phyloP scores from a whole-genome alignment of 352 stramenopile genomes.

The Globisporangium echinulatum region DNA sequence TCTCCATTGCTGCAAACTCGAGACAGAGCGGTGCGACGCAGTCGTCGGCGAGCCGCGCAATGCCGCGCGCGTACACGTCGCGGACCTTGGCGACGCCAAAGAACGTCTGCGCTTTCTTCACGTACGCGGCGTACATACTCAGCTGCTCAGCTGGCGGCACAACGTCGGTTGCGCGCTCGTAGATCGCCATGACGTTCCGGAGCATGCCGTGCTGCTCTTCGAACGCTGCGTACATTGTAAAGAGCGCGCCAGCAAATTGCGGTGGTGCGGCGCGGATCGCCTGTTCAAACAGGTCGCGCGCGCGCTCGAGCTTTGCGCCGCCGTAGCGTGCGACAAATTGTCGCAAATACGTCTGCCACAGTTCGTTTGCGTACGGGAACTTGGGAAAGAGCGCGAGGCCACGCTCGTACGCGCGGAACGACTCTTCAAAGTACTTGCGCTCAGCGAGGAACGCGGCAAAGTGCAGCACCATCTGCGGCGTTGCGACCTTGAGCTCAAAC shows the following conservation, averaged over 20 bases:
- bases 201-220: conserved; percentile 96
- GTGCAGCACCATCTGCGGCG: conserved; percentile 96
- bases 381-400: conserved; percentile 69
- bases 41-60: conserved; percentile 91
- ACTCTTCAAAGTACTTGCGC: conserved; percentile 96
- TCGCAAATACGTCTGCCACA: conserved; percentile 95
- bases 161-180: conserved; percentile 89
- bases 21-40: conserved; percentile 91
- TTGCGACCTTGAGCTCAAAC: conserved; percentile 96
- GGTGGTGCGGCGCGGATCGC: conserved; percentile 73
- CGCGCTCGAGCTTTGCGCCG: conserved; percentile 95
- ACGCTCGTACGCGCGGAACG: conserved; percentile 92
- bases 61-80: conserved; percentile 95
- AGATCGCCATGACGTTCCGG: conserved; percentile 94
- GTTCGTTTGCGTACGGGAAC: conserved; percentile 94
- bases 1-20: conserved; percentile 96
- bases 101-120: conserved; percentile 94
- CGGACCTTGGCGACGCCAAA: conserved; percentile 95
- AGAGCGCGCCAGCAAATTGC: conserved; percentile 85
- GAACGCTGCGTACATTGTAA: conserved; percentile 89
- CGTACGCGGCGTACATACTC: conserved; percentile 92
- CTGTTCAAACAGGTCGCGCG: conserved; percentile 96
- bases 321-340: conserved; percentile 95
- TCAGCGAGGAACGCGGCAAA: conserved; percentile 96
- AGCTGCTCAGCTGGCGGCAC: conserved; percentile 88